A percentile compares a stretch with the other conserved stretches of the same genome.
Conservation (phyloP, 208 protist genomes). For the Kentomonas sorsogonicus region DNA sequence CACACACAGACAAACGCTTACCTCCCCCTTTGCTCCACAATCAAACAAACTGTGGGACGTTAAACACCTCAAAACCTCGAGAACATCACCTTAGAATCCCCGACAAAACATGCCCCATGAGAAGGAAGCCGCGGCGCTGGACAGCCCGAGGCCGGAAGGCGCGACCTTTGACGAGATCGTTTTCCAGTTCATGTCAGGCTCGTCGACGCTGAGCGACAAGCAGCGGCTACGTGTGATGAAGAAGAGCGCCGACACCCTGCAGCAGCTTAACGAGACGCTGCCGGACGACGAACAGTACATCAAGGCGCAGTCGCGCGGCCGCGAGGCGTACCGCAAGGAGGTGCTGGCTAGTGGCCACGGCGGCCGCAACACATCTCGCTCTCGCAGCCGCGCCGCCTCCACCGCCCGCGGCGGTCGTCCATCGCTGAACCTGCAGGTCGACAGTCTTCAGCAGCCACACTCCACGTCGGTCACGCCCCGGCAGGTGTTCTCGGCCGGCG, state of each 20-base stretch:
- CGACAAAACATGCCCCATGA: too few species aligned
- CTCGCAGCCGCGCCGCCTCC: not conserved
- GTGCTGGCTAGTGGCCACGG: not conserved
- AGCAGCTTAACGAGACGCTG: slow-evolving; percentile 14
- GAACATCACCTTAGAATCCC: too few species aligned
- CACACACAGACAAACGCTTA: too few species aligned
- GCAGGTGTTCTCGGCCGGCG: slow-evolving; percentile 9
- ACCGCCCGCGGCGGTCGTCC: not conserved
- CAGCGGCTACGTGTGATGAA: slow-evolving; percentile 14
- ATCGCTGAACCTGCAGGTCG: too few species aligned
- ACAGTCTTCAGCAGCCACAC: slow-evolving; percentile 5
- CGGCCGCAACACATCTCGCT: not conserved
- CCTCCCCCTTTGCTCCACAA: too few species aligned
- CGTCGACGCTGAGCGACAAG: slow-evolving; percentile 5
- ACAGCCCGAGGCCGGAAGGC: too few species aligned
- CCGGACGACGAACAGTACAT: slow-evolving; percentile 5
- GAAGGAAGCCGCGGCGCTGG: too few species aligned
- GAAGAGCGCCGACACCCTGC: slow-evolving; percentile 8
- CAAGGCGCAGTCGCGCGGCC: slow-evolving; percentile 1
- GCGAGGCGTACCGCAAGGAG: not conserved
- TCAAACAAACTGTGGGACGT: too few species aligned
- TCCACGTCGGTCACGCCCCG: not conserved
- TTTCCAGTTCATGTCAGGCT: slow-evolving; percentile 17
- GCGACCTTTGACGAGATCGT: slow-evolving; percentile 19
- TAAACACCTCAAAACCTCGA: too few species aligned